These are phyloP conservation scores for Deinandra increscens DNA, from an alignment of 129 eudicot genomes.

Conservation along the genomic window DNA sequence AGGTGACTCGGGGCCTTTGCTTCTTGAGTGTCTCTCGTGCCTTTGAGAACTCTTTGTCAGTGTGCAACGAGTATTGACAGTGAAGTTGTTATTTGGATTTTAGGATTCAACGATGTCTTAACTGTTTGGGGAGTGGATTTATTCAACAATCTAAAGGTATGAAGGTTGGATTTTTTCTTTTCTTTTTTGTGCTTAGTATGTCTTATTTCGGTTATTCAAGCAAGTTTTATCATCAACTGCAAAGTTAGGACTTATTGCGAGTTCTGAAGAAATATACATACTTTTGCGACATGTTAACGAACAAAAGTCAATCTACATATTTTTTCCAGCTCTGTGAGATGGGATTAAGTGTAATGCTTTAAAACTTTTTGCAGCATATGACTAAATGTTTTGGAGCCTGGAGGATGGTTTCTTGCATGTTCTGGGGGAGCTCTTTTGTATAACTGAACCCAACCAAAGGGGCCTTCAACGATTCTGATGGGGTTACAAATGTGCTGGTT, in stretches of 20 bases:
- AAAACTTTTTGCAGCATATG: constrained; percentile 7
- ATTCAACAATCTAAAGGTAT: constrained; percentile 29
- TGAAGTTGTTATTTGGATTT: constrained; percentile 17
- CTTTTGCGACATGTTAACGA: neutral
- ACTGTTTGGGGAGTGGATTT: constrained; percentile 81
- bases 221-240: too few species aligned
- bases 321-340: neutral
- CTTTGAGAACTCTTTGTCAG: neutral
- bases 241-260: too few species aligned
- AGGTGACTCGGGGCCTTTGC: neutral
- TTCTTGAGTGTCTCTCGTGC: neutral
- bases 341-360: constrained; percentile 1
- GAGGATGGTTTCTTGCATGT: neutral
- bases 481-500: constrained; percentile 1
- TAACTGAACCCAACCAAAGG: neutral
- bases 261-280: too few species aligned
- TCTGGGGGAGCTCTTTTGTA: neutral
- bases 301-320: too few species aligned
- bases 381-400: neutral
- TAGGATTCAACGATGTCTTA: constrained; percentile 87
- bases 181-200: too few species aligned
- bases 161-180: neutral
- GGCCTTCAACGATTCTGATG: neutral
- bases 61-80: neutral
- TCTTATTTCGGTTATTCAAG: too few species aligned